Evolutionary conservation across 441 rosid genomes (phyloP).

Genomic region (Gossypium trilobum): DNA sequence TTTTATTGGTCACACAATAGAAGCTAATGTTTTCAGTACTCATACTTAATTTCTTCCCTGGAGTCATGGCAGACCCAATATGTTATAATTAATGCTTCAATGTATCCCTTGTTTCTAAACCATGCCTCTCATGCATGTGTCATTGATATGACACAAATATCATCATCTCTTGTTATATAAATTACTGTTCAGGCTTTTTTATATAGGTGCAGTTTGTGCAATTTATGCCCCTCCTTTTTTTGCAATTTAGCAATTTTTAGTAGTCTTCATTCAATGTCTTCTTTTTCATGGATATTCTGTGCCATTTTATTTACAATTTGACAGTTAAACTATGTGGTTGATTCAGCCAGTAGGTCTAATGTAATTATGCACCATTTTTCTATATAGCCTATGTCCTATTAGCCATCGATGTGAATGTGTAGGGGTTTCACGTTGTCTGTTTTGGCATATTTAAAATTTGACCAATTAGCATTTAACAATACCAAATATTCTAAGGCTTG

Average conservation of each 20-base stretch:
- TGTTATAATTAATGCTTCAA: background rate
- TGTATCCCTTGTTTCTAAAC: slow-evolving; percentile 6
- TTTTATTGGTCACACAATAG: background rate
- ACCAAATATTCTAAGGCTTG: slow-evolving; percentile 1
- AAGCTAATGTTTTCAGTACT: background rate
- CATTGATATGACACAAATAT: background rate
- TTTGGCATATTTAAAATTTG: background rate
- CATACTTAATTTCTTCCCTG: background rate
- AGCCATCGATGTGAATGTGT: background rate
- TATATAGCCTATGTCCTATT: background rate
- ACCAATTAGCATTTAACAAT: slow-evolving; percentile 2
- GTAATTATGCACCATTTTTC: background rate
- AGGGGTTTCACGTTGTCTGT: background rate
- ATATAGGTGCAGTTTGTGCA: background rate
- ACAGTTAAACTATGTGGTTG: background rate
- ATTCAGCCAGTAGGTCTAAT: background rate
- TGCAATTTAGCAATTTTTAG: background rate
- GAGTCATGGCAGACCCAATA: background rate
- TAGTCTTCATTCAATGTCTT: background rate
- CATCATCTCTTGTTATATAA: background rate
- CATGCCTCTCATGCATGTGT: background rate
- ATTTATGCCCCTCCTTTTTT: background rate
- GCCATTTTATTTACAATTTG: background rate
- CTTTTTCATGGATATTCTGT: background rate
- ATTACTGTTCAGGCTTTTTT: background rate